Base-by-base conservation (phyloP, 371 early-diverging fungal genomes). In the Haplosporangium sp. region DNA sequence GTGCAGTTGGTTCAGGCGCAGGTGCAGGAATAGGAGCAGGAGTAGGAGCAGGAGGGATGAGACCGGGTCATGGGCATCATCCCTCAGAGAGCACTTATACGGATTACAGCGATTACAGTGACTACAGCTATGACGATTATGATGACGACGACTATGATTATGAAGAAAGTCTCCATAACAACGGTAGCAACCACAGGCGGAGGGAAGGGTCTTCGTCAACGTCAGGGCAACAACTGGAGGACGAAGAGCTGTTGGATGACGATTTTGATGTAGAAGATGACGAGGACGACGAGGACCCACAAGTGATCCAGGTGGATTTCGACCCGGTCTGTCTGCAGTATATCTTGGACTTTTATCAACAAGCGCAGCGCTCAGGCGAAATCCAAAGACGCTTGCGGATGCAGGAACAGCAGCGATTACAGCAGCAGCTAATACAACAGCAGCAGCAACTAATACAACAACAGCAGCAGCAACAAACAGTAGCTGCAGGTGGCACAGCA, bases 281-380 rank as follows among this genome's bases (percentile, higher is more conserved):
- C 6, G 73, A 66, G 18, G 67, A 66, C 11, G 73, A 67, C 14
- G 61, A 62, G 2, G 83, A 85, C 47, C 82, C 83, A 13, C 87
- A 87, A 67, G 82, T 86, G 8, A 86, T 85, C 54, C 74, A 84
- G 61, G 89, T 90, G 14, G 89, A 91, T 61, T 89, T 90, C 69
- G 87, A 89, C 73, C 88, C 90, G 14, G 82, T 64, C 23, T 87
- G 89, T 68, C 64, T 91, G n/a, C 81, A 87, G n/a, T 91, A 86
- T 74, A 85, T 91, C 7, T 73, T 91, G 14, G 68, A 83, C 29
- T 88, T 88, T 59, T 90, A 86, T 62, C 72, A 77, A 4, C 64
- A 74, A 29, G 81, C 85, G 11, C 81, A 79, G 13, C 56, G 58
- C 2, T 58, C 55, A 18, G 76, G 76, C 37, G 71, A 73, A 38